Evolutionary conservation across 495 filamentous ascomycete species (phyloP), one percentile per base, ranked within the genome.

Genomic region (Parmelia sp.): DNA sequence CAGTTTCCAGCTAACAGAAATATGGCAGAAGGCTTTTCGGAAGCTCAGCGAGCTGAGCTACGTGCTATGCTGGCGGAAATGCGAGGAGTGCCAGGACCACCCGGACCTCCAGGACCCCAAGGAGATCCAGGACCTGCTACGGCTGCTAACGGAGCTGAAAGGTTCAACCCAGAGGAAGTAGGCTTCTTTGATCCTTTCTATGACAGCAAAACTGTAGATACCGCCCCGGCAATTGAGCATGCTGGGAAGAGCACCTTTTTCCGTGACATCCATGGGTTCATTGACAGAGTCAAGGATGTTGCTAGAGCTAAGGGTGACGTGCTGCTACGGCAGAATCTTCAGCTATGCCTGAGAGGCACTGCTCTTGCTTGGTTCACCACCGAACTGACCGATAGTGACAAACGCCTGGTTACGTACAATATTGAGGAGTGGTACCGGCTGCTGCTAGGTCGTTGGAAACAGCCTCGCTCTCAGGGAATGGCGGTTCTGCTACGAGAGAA

Each of bases 131-230:
- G 35, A 6, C 39, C 39, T 42, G 39, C 12, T 3, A n/a, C n/a
- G n/a, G 39, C 7, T 42, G 6, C 15, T 12, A 12, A 7, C 15
- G 39, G 39, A 3, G 12, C 2, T 42, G 12, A 42, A 10, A 17
- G 11, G 10, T 62, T 21, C 1, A 62, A 62, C 4, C 6, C 19
- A 0, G 12, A 7, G 3, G 17, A 62, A 23, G 25, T 62, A 15
- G 25, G 5, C 0, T 53, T 21, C 31, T 53, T 62, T 37, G 35
- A 62, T 14, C 31, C 7, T 3, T 35, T 53, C 11, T 53, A 53
- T 47, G 17, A 62, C 19, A 62, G 39, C 23, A 62, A 62, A n/a
- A 35, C n/a, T 11, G 15, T 15, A 14, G 19, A 62, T 39, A 62
- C 31, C 21, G 33, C 31, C 0, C 1, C 21, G 7, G 10, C 1